Conservation (phyloP, 2,329 filamentous ascomycete species). For the Metarhizium anisopliae region DNA sequence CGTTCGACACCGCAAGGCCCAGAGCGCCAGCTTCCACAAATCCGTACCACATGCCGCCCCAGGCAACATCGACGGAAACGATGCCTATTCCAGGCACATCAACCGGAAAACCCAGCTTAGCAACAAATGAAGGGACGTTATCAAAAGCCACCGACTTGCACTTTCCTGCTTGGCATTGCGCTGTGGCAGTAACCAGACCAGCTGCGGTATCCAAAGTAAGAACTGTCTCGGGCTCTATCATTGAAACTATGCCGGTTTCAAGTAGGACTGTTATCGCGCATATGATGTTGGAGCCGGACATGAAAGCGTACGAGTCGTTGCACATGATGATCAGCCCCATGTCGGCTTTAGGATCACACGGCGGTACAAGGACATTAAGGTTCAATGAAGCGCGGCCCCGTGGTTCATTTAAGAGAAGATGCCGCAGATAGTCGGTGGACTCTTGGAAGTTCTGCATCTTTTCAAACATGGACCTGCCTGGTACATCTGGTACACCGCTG, state of each 20-base stretch:
- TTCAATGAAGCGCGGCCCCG: slow-evolving; percentile 32
- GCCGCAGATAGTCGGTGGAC: slow-evolving; percentile 29
- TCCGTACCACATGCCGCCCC: slow-evolving; percentile 36
- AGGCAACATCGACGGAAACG: slow-evolving; percentile 33
- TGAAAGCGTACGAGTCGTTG: slow-evolving; percentile 30
- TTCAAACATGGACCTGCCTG: slow-evolving; percentile 33
- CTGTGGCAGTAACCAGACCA: slow-evolving; percentile 30
- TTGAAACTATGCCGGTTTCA: slow-evolving; percentile 36
- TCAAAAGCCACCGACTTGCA: slow-evolving; percentile 34
- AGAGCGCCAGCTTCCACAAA: slow-evolving; percentile 30
- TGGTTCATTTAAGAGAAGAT: slow-evolving; percentile 36
- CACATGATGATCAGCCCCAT: slow-evolving; percentile 38
- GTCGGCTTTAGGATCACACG: slow-evolving; percentile 33
- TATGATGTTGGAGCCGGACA: slow-evolving; percentile 36
- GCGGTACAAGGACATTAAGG: slow-evolving; percentile 30
- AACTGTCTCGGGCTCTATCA: slow-evolving; percentile 33
- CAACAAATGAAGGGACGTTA: slow-evolving; percentile 35
- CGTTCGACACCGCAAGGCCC: slow-evolving; percentile 23
- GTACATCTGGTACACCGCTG: slow-evolving; percentile 34
- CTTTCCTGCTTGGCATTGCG: slow-evolving; percentile 32
- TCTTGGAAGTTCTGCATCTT: slow-evolving; percentile 2
- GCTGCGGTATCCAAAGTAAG: slow-evolving; percentile 35
- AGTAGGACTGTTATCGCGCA: slow-evolving; percentile 33
- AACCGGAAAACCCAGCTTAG: slow-evolving; percentile 27
- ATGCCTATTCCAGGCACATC: slow-evolving; percentile 30